phyloP scores from a whole-genome alignment of 1,139 yeast species.

The Williopsis jadinii region DNA sequence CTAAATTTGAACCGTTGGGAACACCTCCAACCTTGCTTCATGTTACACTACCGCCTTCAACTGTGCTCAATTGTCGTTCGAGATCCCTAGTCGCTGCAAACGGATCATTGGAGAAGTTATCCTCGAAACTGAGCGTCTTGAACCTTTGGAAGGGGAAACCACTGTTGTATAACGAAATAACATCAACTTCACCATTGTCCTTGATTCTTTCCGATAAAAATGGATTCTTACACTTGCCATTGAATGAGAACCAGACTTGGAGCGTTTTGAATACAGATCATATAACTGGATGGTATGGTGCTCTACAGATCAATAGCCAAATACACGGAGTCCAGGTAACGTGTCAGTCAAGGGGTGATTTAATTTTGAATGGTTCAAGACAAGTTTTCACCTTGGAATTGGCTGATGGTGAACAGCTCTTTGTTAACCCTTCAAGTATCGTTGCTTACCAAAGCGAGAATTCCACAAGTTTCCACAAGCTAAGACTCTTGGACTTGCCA shows the following conservation, averaged over 20 bases:
- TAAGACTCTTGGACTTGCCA: conserved; percentile 6
- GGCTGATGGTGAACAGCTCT: conserved; percentile 7
- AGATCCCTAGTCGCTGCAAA: conserved; percentile 40
- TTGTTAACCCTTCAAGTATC: conserved; percentile 10
- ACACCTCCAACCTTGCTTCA: conserved; percentile 36
- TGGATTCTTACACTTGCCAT: conserved; percentile 13
- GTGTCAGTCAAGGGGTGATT: conserved; percentile 3
- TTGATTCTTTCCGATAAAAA: conserved; percentile 14
- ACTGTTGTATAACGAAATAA: conserved; percentile 17
- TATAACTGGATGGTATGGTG: conserved; percentile 17
- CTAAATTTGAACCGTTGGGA: conserved; percentile 39
- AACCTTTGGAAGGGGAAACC: conserved; percentile 9
- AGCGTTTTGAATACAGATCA: conserved; percentile 8
- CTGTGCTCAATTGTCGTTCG: conserved; percentile 36
- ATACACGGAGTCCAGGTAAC: conserved; percentile 1
- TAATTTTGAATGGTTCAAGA: conserved; percentile 11
- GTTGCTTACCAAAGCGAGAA: conserved; percentile 7
- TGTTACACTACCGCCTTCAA: conserved; percentile 42
- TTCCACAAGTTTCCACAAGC: conserved; percentile 3
- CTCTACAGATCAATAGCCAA: conserved; percentile 1
- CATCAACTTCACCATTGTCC: conserved; percentile 19
- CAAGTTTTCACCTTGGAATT: conserved; percentile 10
- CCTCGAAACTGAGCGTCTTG: conserved; percentile 8
- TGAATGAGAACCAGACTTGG: conserved; percentile 9
- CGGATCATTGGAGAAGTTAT: conserved; percentile 28